phyloP scores from a whole-genome alignment of 179 eudicot species.

The Camellia oleifera region DNA sequence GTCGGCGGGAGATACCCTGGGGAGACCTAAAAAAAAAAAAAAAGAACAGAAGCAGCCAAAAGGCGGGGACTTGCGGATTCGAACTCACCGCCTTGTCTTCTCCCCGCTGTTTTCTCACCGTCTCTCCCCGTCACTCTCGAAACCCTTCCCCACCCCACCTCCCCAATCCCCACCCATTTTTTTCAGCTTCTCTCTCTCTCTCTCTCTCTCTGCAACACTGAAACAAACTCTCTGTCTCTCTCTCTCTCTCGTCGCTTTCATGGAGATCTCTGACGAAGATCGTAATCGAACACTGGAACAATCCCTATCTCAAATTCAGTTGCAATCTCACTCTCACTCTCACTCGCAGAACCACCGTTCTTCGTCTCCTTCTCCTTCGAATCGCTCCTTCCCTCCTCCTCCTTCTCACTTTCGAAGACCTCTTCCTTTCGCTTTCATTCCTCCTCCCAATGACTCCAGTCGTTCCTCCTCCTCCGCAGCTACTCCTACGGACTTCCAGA shows the following conservation, averaged over 20 bases:
- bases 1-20: no score
- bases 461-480: neutral
- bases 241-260: neutral
- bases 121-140: neutral
- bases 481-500: neutral
- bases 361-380: neutral
- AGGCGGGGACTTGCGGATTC: neutral
- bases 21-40: no score
- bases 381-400: neutral
- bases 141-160: neutral
- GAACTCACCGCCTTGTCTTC: neutral
- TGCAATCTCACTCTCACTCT: conserved; percentile 10
- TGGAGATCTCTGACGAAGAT: neutral
- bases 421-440: neutral
- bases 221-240: neutral
- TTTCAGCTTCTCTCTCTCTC: neutral
- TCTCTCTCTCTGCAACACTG: neutral
- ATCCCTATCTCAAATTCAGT: neutral
- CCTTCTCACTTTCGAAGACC: neutral
- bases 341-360: conserved; percentile 2
- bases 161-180: neutral
- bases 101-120: conserved; percentile 15
- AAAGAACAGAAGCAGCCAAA: no score
- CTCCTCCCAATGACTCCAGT: conserved; percentile 5
- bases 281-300: neutral